Conservation (phyloP, 108 stramenopile species). For the Nitzschia sp. region DNA sequence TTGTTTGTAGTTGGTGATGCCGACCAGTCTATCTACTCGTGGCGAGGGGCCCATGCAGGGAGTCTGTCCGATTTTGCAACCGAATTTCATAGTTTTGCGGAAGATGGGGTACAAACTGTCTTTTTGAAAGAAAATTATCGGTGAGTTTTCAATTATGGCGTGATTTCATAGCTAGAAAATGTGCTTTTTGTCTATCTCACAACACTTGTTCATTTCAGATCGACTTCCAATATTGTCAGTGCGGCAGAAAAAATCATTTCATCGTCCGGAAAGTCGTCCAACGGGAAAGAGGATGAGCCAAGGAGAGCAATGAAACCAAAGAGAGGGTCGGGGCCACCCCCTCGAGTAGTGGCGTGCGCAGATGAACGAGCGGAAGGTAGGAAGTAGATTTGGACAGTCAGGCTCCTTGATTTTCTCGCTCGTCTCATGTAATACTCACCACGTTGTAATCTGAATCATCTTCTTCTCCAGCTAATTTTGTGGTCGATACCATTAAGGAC, state of each 20-base stretch:
- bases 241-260: constrained; percentile 83
- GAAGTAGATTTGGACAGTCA: not conserved
- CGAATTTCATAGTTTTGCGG: constrained; percentile 43
- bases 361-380: constrained; percentile 69
- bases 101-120: constrained; percentile 52
- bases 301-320: constrained; percentile 77
- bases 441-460: too few species aligned
- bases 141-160: constrained; percentile 10
- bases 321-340: constrained; percentile 68
- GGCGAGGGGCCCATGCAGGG: constrained; percentile 79
- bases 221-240: constrained; percentile 79
- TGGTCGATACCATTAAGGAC: constrained; percentile 58
- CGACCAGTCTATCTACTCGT: constrained; percentile 83
- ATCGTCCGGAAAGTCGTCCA: constrained; percentile 14
- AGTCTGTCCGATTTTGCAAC: constrained; percentile 62
- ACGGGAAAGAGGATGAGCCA: constrained; percentile 31
- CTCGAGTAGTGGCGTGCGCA: constrained; percentile 66
- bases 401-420: not conserved
- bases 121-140: constrained; percentile 84
- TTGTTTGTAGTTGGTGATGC: constrained; percentile 85
- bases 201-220: constrained; percentile 25
- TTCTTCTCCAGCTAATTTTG: constrained; percentile 51
- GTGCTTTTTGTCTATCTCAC: too few species aligned
- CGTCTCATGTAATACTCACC: not conserved
- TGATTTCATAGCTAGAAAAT: too few species aligned